Evolutionary conservation across 331 rosid genomes (phyloP).

Genomic region (Erythrophleum ivorense): DNA sequence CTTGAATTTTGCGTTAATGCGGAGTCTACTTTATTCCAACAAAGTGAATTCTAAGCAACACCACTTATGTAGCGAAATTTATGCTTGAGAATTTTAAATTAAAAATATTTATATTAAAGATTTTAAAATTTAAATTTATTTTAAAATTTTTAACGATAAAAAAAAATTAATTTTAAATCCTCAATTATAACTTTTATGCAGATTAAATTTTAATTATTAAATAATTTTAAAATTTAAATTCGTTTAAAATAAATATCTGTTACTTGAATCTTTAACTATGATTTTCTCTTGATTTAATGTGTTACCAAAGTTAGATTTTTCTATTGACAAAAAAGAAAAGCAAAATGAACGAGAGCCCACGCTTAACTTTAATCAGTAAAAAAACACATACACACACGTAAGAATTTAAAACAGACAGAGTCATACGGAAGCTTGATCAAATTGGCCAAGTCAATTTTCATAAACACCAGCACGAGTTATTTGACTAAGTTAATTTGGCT

Average conservation of each 20-base stretch:
- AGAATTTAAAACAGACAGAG: background rate
- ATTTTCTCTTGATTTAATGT: background rate
- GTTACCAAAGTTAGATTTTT: background rate
- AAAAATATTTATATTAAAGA: too few species aligned
- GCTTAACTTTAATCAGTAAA: background rate
- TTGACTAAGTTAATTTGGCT: background rate
- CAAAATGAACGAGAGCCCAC: background rate
- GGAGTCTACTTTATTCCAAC: background rate
- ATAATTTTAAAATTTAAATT: too few species aligned
- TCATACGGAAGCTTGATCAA: background rate
- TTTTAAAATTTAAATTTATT: too few species aligned
- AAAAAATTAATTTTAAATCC: too few species aligned
- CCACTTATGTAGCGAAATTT: background rate
- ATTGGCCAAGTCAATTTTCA: background rate
- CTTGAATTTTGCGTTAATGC: background rate
- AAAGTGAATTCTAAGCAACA: constrained; percentile 14
- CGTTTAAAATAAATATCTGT: too few species aligned
- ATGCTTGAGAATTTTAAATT: too few species aligned
- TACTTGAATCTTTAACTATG: too few species aligned
- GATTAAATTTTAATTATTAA: too few species aligned
- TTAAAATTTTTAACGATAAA: too few species aligned
- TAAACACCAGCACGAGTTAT: background rate
- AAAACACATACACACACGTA: background rate
- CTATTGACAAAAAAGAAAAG: background rate
- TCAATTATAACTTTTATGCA: too few species aligned